Base-by-base conservation (phyloP, 176 grass and related monocot genomes). In the Zoysia pacifica region DNA sequence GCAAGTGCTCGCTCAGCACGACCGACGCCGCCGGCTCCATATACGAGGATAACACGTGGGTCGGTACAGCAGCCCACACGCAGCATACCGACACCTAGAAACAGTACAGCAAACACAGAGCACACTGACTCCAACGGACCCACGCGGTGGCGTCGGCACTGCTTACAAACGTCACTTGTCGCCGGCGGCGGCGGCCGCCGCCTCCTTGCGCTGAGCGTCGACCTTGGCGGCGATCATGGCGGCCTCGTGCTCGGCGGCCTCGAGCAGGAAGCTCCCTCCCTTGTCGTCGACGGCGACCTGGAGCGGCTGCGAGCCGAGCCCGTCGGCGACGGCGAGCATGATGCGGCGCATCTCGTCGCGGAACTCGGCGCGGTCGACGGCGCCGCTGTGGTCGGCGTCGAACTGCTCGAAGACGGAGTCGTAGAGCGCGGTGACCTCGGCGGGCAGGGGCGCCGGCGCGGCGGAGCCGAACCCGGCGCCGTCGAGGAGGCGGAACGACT, bases 401-500 rank as follows among this genome's bases (percentile, higher is more conserved):
- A 97, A 94, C 88, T 93, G 90, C 42, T 97, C 90, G 85, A 94
- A 97, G 62, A 97, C 87, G 74, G 90, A 78, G 81, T 97, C 92
- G 86, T 97, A 97, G 70, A 97, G 90, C 8, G 85, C 75, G 18
- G 91, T 36, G 3, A 97, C 87, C 85, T 94, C 91, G 48, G 66
- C 66, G 42, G 91, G 87, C 8, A 90, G 91, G 49, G 83, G 84
- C 3, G 67, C 49, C 18, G 87, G 84, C 46, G 65, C 28, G 3
- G 80, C 75, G 51, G 67, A 83, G 37, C 89, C 90, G 67, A 92
- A 91, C 9, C 92, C 91, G 18, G 58, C 89, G 80, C 89, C 84
- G 83, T 97, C 95, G 11, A 97, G 82, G 54, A 94, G 95, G 60
- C 92, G 95, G 85, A 97, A 97, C 12, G 95, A 94, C 91, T 97